phyloP scores from a whole-genome alignment of 2,329 filamentous ascomycete species.

The Xylariaceae sp. region DNA sequence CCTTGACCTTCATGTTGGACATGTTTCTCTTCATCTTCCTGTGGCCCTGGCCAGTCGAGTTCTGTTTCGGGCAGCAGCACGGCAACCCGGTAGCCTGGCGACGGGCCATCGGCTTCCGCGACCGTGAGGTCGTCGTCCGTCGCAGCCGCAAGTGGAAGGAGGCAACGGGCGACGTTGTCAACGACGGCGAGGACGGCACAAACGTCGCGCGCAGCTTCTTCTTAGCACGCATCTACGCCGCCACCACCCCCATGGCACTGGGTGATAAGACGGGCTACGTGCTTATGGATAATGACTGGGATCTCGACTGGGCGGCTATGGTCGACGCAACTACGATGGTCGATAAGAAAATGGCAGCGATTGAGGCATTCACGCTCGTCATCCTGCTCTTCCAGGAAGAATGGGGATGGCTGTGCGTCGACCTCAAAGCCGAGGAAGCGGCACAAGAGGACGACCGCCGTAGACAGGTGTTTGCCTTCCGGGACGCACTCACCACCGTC shows the following conservation, averaged over 20 bases:
- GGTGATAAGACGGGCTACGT: constrained; percentile 81
- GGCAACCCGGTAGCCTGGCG: constrained; percentile 70
- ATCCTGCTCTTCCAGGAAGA: constrained; percentile 66
- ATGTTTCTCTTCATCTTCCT: constrained; percentile 64
- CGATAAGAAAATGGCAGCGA: constrained; percentile 53
- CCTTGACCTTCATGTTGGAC: constrained; percentile 67
- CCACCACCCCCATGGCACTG: constrained; percentile 63
- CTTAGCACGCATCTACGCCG: constrained; percentile 59
- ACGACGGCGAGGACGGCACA: constrained; percentile 16
- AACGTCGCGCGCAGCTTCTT: constrained; percentile 54
- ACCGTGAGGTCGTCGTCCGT: constrained; percentile 76
- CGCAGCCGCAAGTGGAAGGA: constrained; percentile 70
- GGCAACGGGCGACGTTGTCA: constrained; percentile 39
- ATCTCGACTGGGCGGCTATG: constrained; percentile 83
- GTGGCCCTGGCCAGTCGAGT: constrained; percentile 69
- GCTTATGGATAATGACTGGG: constrained; percentile 80
- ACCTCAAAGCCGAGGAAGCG: constrained; percentile 40
- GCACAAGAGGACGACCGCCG: constrained; percentile 54
- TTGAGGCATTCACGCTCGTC: constrained; percentile 67
- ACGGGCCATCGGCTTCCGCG: constrained; percentile 68
- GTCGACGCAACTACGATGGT: constrained; percentile 66
- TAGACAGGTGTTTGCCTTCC: constrained; percentile 75
- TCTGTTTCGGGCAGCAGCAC: constrained; percentile 57
- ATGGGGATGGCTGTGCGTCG: constrained; percentile 68
- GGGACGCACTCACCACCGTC: constrained; percentile 67